Evolutionary conservation across 805 yeast genomes (phyloP).

Genomic region (Grigorovia yakushimaensis): DNA sequence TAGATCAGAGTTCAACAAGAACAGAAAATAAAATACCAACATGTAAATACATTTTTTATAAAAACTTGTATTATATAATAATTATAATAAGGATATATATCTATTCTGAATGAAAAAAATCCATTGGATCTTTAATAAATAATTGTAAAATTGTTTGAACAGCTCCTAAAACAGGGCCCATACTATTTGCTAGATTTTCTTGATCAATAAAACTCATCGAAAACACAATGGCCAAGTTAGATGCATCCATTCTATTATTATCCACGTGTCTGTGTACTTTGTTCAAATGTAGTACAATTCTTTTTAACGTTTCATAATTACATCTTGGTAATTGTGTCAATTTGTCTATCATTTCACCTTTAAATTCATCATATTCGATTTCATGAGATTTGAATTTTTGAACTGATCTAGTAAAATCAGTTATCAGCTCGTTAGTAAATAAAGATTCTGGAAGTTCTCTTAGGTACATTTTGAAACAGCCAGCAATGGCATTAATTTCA

Average conservation of each 20-base stretch:
- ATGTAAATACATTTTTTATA: not conserved
- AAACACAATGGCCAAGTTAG: conserved; percentile 84
- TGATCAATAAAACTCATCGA: conserved; percentile 49
- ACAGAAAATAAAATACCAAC: not conserved
- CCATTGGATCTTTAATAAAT: conserved; percentile 35
- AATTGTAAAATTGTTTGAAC: conserved; percentile 43
- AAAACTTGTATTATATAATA: conserved; percentile 2
- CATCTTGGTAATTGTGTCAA: conserved; percentile 45
- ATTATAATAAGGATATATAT: not conserved
- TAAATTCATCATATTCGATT: conserved; percentile 20
- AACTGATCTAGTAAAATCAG: conserved; percentile 38
- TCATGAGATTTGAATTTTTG: conserved; percentile 14
- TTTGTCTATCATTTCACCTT: conserved; percentile 18
- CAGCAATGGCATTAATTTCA: conserved; percentile 80
- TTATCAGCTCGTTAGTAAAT: conserved; percentile 57
- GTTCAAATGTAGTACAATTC: conserved; percentile 60
- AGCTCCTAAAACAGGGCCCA: conserved; percentile 43
- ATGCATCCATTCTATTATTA: conserved; percentile 76
- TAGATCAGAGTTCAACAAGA: conserved; percentile 16
- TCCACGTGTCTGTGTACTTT: conserved; percentile 58
- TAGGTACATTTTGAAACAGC: conserved; percentile 73
- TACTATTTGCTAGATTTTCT: conserved; percentile 34
- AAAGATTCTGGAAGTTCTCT: conserved; percentile 84
- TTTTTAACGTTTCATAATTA: conserved; percentile 59
- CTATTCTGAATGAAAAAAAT: conserved; percentile 15